Evolutionary conservation across 495 filamentous ascomycete species (phyloP), one percentile per base, ranked within the genome.

Genomic region (Alectoria sarmentosa): DNA sequence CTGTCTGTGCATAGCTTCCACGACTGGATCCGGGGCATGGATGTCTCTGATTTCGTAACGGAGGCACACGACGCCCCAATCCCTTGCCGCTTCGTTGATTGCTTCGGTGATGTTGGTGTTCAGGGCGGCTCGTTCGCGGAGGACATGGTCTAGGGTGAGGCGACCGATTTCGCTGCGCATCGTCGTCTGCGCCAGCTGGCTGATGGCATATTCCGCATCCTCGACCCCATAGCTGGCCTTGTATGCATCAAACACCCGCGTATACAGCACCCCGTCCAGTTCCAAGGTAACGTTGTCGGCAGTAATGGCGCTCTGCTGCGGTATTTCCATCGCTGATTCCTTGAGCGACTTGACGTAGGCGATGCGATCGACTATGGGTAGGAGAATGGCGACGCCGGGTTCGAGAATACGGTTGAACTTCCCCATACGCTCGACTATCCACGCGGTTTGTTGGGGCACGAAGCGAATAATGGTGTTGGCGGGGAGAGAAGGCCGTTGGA

Each of bases 371-470:
- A 98, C 68, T 69, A 98, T 90, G 1, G 94, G 94, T 38, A 94
- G 81, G 66, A 98, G 77, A 69, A 98, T 84, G 9, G 95, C 91
- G 46, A 98, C 78, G 62, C 94, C 94, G 0, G 94, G 94, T 66
- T 96, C 83, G 58, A 98, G 76, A 67, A 98, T 97, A 32, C 91
- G 83, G 77, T 90, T 84, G 80, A 94, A 98, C 73, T 92, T 93
- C 58, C 94, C 94, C 94, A 98, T 98, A 66, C 94, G 90, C 78
- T 98, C 95, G 46, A 98, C 94, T 65, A 98, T 91, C 95, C 95
- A 98, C 79, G 94, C 95, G 62, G 93, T 96, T 79, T 98, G 94
- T 76, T 98, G 95, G 14, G 95, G 94, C 36, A 98, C 95, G 79
- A 98, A 98, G 62, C 92, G 91, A 67, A 98, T 82, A 69, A 98